Conservation (phyloP, 768 basidiomycete species). For the Suillus fuscotomentosus region DNA sequence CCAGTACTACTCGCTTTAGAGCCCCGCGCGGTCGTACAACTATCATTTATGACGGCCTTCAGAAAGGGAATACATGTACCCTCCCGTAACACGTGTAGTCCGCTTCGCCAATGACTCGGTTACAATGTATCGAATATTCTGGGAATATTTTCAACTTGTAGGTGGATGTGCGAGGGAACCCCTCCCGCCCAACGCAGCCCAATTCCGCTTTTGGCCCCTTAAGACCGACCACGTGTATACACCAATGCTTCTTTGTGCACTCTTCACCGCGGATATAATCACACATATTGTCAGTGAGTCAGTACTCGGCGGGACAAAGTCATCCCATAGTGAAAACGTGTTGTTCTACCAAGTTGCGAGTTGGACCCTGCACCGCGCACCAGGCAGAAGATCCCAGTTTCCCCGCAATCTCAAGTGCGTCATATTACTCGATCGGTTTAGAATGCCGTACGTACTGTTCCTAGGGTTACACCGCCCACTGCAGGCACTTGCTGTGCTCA, state of each 20-base stretch:
- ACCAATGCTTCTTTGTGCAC: not conserved
- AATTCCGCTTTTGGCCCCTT: conserved; percentile 1
- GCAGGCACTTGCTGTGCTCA: not conserved
- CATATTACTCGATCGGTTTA: not conserved
- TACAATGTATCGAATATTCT: not conserved
- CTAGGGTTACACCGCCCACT: not conserved
- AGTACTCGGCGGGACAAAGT: not conserved
- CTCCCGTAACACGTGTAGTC: not conserved
- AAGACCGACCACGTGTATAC: not conserved
- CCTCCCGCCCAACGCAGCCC: not conserved
- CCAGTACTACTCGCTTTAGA: not conserved
- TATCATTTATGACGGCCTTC: no score
- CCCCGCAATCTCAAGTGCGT: conserved; percentile 2
- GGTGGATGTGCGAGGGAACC: conserved; percentile 3
- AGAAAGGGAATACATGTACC: not conserved
- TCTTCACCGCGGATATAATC: conserved; percentile 6
- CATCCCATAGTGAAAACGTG: not conserved
- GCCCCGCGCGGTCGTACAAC: not conserved
- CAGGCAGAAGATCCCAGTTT: not conserved
- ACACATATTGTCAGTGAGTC: not conserved
- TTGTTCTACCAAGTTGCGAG: no score
- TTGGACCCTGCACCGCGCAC: no score
- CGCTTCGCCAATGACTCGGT: not conserved
- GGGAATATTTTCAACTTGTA: not conserved
- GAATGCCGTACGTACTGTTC: not conserved